phyloP scores from a whole-genome alignment of 2,329 filamentous ascomycete genomes.

The Hymenoscyphus repandus region DNA sequence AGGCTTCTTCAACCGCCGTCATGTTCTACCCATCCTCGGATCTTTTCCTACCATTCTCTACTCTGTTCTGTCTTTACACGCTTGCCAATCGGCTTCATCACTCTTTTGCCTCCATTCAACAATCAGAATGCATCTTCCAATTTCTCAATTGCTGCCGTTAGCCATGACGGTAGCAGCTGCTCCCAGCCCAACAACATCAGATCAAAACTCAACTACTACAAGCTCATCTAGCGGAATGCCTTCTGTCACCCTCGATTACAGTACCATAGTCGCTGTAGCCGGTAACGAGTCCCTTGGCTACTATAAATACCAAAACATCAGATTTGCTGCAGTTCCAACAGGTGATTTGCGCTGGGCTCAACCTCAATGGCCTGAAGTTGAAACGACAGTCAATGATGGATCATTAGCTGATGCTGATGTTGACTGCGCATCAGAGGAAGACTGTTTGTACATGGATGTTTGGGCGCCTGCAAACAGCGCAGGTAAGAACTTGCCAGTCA shows the following conservation, averaged over 20 bases:
- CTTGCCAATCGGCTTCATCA: too few species aligned
- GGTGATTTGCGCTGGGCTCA: constrained; percentile 32
- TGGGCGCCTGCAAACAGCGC: constrained; percentile 26
- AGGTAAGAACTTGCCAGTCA: constrained; percentile 27
- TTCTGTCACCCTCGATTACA: constrained; percentile 1
- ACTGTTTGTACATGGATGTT: constrained; percentile 27
- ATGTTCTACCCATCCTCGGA: too few species aligned
- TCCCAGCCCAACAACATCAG: too few species aligned
- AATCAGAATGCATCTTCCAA: too few species aligned
- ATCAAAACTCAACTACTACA: too few species aligned
- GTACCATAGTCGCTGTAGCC: background rate
- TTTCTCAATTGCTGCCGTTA: too few species aligned
- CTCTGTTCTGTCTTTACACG: too few species aligned
- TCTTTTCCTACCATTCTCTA: too few species aligned
- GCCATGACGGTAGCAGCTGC: too few species aligned
- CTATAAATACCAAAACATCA: constrained; percentile 35
- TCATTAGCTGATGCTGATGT: constrained; percentile 30
- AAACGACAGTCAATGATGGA: constrained; percentile 32
- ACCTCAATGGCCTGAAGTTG: constrained; percentile 32
- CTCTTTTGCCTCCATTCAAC: too few species aligned
- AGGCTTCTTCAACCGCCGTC: too few species aligned
- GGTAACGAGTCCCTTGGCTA: constrained; percentile 5
- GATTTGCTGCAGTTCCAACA: constrained; percentile 32
- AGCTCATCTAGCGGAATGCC: background rate
- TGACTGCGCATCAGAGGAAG: constrained; percentile 30